phyloP scores from a whole-genome alignment of 169 alveolate genomes.

The Cryptosporidium meleagridis region DNA sequence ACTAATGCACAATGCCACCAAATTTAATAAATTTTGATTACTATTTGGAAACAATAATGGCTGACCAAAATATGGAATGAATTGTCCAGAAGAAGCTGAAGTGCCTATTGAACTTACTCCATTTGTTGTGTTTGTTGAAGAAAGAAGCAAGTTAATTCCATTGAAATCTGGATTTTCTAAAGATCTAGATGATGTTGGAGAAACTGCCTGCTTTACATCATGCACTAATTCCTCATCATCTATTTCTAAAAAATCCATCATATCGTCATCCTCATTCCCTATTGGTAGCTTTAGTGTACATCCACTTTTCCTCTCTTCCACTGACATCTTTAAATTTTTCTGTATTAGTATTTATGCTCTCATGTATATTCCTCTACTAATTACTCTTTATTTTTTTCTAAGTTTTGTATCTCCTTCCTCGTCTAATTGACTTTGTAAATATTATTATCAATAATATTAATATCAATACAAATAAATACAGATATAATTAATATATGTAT shows the following conservation, averaged over 20 bases:
- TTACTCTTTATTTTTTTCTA: background rate
- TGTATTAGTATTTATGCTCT: background rate
- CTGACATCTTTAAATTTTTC: background rate
- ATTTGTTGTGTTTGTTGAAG: slow-evolving; percentile 19
- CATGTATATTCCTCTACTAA: background rate
- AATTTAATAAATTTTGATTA: slow-evolving; percentile 25
- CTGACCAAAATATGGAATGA: slow-evolving; percentile 37
- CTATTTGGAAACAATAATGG: slow-evolving; percentile 36
- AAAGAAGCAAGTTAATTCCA: slow-evolving; percentile 14
- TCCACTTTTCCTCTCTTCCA: slow-evolving; percentile 13
- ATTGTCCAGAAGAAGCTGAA: slow-evolving; percentile 3
- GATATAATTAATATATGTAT: background rate
- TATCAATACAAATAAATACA: too few species aligned
- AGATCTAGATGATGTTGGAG: slow-evolving; percentile 60
- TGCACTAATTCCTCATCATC: slow-evolving; percentile 67
- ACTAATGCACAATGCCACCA: slow-evolving; percentile 50
- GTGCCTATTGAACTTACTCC: background rate
- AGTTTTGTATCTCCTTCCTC: background rate
- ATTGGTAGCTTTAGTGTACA: slow-evolving; percentile 11
- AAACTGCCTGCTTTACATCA: slow-evolving; percentile 61
- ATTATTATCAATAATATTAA: too few species aligned
- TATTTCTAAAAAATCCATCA: slow-evolving; percentile 47
- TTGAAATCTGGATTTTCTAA: slow-evolving; percentile 43
- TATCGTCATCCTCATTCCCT: slow-evolving; percentile 40
- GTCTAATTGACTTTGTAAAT: background rate